Conservation (phyloP, 1,284 basidiomycete species). For the Ceratobasidium theobromae region DNA sequence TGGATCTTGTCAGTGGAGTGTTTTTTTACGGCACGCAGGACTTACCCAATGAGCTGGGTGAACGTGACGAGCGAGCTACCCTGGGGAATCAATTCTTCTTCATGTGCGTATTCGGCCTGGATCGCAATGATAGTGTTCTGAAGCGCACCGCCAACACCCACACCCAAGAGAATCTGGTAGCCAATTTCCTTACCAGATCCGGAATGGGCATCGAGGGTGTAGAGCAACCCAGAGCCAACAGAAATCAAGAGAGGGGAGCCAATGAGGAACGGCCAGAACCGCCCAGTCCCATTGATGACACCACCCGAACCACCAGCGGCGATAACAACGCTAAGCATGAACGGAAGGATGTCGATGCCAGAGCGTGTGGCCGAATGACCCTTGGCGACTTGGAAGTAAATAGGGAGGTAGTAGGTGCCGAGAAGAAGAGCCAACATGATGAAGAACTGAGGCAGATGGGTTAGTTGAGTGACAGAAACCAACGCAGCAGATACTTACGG, state of each 20-base stretch:
- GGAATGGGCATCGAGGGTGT: constrained; percentile 43
- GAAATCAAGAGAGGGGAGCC: constrained; percentile 41
- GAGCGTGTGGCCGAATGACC: constrained; percentile 44
- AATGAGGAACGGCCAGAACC: constrained; percentile 47
- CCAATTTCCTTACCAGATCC: constrained; percentile 41
- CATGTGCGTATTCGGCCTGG: constrained; percentile 47
- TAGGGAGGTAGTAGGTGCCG: constrained; percentile 44
- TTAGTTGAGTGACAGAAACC: background rate
- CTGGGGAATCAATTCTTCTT: constrained; percentile 36
- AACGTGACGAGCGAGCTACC: constrained; percentile 46
- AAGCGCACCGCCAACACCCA: constrained; percentile 37
- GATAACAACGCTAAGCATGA: constrained; percentile 42
- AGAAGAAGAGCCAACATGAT: constrained; percentile 46
- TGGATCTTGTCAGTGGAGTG: background rate
- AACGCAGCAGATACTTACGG: background rate
- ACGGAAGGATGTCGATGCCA: constrained; percentile 50
- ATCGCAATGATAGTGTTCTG: constrained; percentile 47
- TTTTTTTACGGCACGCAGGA: background rate
- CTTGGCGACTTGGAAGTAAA: constrained; percentile 47
- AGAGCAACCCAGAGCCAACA: constrained; percentile 49
- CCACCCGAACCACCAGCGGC: constrained; percentile 44
- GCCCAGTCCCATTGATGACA: constrained; percentile 43
- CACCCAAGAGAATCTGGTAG: constrained; percentile 48
- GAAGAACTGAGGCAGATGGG: constrained; percentile 40
- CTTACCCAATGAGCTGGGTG: constrained; percentile 44